Percentiles rank a stretch among this genome's conserved stretches.
Conservation (phyloP, 495 filamentous ascomycete genomes). For the Aspergillus funiculosus region DNA sequence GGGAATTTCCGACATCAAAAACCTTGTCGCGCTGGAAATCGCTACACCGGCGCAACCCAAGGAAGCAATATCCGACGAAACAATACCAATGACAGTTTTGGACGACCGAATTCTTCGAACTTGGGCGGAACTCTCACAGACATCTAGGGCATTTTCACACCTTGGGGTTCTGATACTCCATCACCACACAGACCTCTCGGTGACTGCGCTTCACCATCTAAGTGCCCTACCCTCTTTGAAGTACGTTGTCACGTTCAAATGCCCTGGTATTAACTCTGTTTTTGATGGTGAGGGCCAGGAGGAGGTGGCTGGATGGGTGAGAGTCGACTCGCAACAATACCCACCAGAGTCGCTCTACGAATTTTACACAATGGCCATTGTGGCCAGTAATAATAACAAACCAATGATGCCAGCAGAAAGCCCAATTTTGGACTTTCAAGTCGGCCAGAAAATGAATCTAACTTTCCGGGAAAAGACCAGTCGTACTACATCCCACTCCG, state of each 20-base stretch:
- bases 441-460: conserved; percentile 13
- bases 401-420: background rate
- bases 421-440: conserved; percentile 23
- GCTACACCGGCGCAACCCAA: conserved; percentile 9
- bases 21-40: conserved; percentile 38
- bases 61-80: background rate
- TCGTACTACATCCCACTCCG: background rate
- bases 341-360: conserved; percentile 14
- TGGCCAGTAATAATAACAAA: background rate
- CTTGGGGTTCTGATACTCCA: conserved; percentile 32
- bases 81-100: conserved; percentile 14
- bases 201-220: conserved; percentile 23
- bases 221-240: conserved; percentile 27
- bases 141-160: conserved; percentile 26
- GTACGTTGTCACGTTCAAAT: conserved; percentile 24
- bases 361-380: conserved; percentile 15
- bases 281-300: background rate
- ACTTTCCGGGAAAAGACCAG: background rate
- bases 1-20: conserved; percentile 28
- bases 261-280: conserved; percentile 12
- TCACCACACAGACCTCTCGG: conserved; percentile 25
- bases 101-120: conserved; percentile 35
- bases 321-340: background rate
- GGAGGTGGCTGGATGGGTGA: conserved; percentile 7
- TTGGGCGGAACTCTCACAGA: conserved; percentile 33